Evolutionary conservation across 352 stramenopile species (phyloP), one percentile per base, ranked within the genome.

Genomic region (Pythium dissotocum): DNA sequence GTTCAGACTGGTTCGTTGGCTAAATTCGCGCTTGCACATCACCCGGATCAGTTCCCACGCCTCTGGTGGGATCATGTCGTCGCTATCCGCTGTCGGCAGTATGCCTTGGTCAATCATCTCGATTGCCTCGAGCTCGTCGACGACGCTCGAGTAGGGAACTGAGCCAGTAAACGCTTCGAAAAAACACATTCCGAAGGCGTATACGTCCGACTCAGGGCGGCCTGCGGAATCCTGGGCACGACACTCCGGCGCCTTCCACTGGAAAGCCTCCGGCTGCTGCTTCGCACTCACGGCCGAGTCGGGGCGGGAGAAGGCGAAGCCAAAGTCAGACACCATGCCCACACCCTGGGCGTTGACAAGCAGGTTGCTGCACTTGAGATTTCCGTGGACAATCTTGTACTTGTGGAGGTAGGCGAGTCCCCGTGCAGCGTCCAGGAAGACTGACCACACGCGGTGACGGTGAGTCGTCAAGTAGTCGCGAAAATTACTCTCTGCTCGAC

Each of bases 321-420:
- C 18, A 66, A 78, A 78, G 61, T 78, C 72, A 4, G 72, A 77
- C n/a, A 79, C 55, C 5, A 79, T 63, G 32, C 73, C 73, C 5
- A 61, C 26, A 33, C 69, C 69, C 12, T 79, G 35, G 12, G 46
- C 52, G 26, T 70, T 70, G 24, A 78, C 72, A 10, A 78, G 52
- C 51, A 78, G 30, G 62, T 78, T 78, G 61, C 60, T 75, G 65
- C 73, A 79, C 63, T 79, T 79, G 44, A 79, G 62, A 53, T 73
- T 77, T 16, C 32, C 54, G 30, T 77, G 71, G 51, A 66, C 40
- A 26, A 67, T 58, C 21, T 72, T 75, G 9, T 68, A 26, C 44
- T 72, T 72, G 63, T 78, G 72, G 6, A 78, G 58, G 49, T 74
- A 78, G 26, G 55, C 58, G 18, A 77, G 62, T 35, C 73, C 73